Base-by-base conservation (phyloP, 192 early-diverging fungal species). In the Phycomyces nitens region DNA sequence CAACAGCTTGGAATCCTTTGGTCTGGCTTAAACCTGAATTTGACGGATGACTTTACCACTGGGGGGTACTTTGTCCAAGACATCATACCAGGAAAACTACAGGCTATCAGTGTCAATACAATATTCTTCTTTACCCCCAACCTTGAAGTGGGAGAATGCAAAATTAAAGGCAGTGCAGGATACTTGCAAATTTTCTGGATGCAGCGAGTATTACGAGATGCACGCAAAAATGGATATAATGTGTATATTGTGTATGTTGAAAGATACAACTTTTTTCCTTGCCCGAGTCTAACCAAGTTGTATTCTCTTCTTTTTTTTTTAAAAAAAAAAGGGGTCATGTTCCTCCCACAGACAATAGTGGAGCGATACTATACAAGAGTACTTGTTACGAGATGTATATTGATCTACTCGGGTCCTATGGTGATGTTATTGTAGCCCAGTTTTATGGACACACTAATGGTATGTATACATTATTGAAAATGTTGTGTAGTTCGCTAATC, bases 371-470 rank as follows among this genome's bases (percentile, higher is more conserved):
- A 18, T 75, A 58, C 61, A 57, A 69, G 20, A 41, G 40, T n/a
- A 22, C 12, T 12, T 78, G 73, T 40, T 72, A 69, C 27, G 24
- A 26, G 0, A 18, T 16, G 38, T 78, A 75, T 11, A 53, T 64
- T n/a, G 26, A 72, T 24, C 21, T 78, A 5, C 57, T 78, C 15
- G 77, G 77, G 1, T 39, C 62, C 20, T 78, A 69, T 40, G 40
- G 64, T 10, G 40, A 62, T 49, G 44, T 69, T 9, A 78, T 78
- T 50, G 41, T 29, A 11, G 77, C 69, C 20, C 73, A 78, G 29
- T 75, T 78, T 18, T 64, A 73, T 40, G 77, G 77, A 0, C 72
- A 74, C 40, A 69, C 66, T 12, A 74, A 74, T 51, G 58, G 64
- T 69, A 56, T 55, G 43, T 40, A 20, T 38, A 16, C 0, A 41